Percentiles rank a stretch among this genome's conserved stretches.
These are phyloP conservation scores for Yamadazyma phyllophila DNA, from an alignment of 805 yeast species.

Conservation along the genomic window DNA sequence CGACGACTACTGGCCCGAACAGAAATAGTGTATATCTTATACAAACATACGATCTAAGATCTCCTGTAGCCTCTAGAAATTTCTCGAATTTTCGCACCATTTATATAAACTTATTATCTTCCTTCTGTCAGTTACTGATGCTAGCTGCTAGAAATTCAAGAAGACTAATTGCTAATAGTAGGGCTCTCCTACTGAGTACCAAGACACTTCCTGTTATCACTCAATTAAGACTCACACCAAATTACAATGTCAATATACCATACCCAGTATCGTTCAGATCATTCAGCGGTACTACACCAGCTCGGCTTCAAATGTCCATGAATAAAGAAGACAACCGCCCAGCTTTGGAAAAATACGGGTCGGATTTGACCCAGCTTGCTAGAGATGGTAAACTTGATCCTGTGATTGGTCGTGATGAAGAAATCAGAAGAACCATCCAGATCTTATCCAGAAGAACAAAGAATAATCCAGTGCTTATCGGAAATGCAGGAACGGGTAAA, in stretches of 20 bases:
- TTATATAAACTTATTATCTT: neutral
- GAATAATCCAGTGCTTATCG: conserved; percentile 92
- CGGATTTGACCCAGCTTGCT: conserved; percentile 84
- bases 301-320: conserved; percentile 38
- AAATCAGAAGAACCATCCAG: conserved; percentile 88
- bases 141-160: conserved; percentile 2
- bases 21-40: neutral
- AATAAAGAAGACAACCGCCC: conserved; percentile 53
- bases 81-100: conserved; percentile 7
- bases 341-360: conserved; percentile 81
- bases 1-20: conserved; percentile 50
- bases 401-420: conserved; percentile 95
- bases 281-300: conserved; percentile 20
- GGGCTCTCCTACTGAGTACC: neutral
- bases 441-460: conserved; percentile 89
- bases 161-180: neutral
- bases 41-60: too few relatives aligned
- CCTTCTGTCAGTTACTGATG: neutral
- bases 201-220: neutral
- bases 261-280: conserved; percentile 7
- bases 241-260: neutral
- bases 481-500: conserved; percentile 97
- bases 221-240: neutral
- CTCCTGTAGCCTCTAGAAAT: conserved; percentile 3
- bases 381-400: conserved; percentile 91